Base-by-base conservation (phyloP, 108 stramenopile genomes). In the Heterococcus sp. region DNA sequence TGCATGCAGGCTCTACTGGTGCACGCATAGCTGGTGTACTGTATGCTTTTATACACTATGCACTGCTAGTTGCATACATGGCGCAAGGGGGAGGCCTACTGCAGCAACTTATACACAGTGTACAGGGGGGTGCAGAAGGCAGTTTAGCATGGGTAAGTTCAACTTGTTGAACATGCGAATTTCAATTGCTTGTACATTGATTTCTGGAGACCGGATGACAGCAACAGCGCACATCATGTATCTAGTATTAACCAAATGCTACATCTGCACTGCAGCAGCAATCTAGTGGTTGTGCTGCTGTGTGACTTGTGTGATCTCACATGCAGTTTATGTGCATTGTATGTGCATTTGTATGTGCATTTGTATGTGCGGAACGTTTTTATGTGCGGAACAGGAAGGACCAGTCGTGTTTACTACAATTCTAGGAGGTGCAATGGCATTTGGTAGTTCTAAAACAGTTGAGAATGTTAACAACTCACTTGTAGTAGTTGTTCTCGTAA, bases 31-130 rank as follows among this genome's bases (percentile, higher is more conserved):
- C 92, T 2, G 90, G 88, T 36, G 73, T 78, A n/a, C 91, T 91
- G 1, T 95, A 93, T 76, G 89, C 93, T 26, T 85, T 92, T 38
- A 77, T 95, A 21, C 92, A 93, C 79, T 95, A 93, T 72, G 89
- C 92, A 31, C 70, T 95, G 39, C 86, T 93, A 77, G 91, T 92
- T 3, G 93, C 93, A 5, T 95, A 93, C 80, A 86, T 93, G 37
- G 91, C 92, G 27, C 90, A 92, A 83, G 94, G 94, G 21, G 93
- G 93, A 0, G 87, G 76, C 29, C 83, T 89, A 26, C 37, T 92
- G n/a, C 76, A 30, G 46, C 39, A 68, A 2, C 67, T 90, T n/a
- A 30, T 89, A 73, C 65, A 39, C 11, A 74, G 75, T 2, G 11
- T 88, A n/a, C 80, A 4, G n/a, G 72, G 38, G 37, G 11, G 11